Conservation (phyloP, 805 yeast species). For the Schwanniomyces pseudopolymorphus region DNA sequence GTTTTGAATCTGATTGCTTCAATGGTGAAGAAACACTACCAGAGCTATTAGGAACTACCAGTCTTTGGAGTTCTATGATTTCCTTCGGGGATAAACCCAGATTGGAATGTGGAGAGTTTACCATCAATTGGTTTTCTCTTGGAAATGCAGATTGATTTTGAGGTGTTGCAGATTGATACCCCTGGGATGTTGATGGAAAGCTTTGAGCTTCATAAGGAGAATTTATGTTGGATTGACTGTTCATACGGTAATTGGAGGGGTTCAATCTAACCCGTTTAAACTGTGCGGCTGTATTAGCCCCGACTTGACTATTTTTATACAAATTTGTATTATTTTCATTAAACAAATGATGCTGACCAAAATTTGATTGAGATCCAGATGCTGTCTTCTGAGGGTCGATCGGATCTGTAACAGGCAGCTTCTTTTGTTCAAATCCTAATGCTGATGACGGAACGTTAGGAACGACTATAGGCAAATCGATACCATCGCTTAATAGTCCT, state of each 20-base stretch:
- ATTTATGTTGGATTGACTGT: conserved; percentile 3
- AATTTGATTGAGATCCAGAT: conserved; percentile 2
- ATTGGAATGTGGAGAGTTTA: conserved; percentile 26
- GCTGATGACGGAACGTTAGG: conserved; percentile 29
- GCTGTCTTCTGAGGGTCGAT: conserved; percentile 2
- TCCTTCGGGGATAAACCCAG: conserved; percentile 33
- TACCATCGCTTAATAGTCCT: conserved; percentile 49
- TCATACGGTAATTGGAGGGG: conserved; percentile 3
- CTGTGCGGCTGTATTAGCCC: neutral
- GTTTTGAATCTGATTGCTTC: conserved; percentile 10
- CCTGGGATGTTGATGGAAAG: conserved; percentile 11
- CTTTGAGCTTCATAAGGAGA: conserved; percentile 17
- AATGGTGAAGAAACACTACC: neutral
- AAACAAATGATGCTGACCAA: neutral
- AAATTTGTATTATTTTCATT: neutral
- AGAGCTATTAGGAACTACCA: neutral
- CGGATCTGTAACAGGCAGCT: neutral
- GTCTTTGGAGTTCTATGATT: conserved; percentile 18
- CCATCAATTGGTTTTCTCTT: conserved; percentile 16
- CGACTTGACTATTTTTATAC: conserved; percentile 9
- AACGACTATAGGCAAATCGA: conserved; percentile 35
- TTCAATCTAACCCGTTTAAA: conserved; percentile 3
- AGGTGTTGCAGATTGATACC: conserved; percentile 2
- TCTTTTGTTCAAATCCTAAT: neutral
- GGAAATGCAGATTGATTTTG: conserved; percentile 9